These are phyloP conservation scores for Aspergillus nidulans DNA, from an alignment of 495 filamentous ascomycete species.

Conservation along the genomic window DNA sequence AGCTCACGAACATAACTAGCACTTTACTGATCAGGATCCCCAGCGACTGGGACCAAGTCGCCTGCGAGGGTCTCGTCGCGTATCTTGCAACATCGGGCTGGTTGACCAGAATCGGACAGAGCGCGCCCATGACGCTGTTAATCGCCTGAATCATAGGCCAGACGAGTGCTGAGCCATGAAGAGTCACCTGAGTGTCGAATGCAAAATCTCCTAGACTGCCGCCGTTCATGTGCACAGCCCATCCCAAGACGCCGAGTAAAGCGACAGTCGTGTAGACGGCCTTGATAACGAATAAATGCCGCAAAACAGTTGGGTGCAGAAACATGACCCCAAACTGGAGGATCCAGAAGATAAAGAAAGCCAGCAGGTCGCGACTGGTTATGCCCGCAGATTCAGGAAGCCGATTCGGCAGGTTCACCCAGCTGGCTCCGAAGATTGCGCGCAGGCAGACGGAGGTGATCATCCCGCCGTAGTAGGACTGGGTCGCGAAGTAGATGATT, in stretches of 20 bases:
- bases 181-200: constrained; percentile 18
- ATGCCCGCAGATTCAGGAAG: constrained; percentile 50
- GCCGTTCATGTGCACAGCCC: neutral
- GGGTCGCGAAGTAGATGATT: constrained; percentile 4
- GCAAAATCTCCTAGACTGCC: constrained; percentile 12
- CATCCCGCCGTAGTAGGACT: constrained; percentile 5
- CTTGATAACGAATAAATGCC: constrained; percentile 11
- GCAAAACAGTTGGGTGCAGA: constrained; percentile 18
- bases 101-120: constrained; percentile 17
- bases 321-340: constrained; percentile 27
- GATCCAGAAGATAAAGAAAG: constrained; percentile 52
- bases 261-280: neutral
- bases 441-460: constrained; percentile 50
- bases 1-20: constrained; percentile 15
- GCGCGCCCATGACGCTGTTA: constrained; percentile 14
- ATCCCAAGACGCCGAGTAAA: neutral
- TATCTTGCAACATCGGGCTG: constrained; percentile 31
- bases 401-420: constrained; percentile 56
- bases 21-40: constrained; percentile 17
- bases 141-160: constrained; percentile 11
- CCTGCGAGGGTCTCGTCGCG: constrained; percentile 12
- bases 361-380: constrained; percentile 51
- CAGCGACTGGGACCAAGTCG: constrained; percentile 7
- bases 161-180: constrained; percentile 13
- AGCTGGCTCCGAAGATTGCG: constrained; percentile 56